A percentile compares a stretch with the other conserved stretches of the same genome.
phyloP scores from a whole-genome alignment of 2,329 filamentous ascomycete genomes.

The Phaeosphaeriaceae sp. region DNA sequence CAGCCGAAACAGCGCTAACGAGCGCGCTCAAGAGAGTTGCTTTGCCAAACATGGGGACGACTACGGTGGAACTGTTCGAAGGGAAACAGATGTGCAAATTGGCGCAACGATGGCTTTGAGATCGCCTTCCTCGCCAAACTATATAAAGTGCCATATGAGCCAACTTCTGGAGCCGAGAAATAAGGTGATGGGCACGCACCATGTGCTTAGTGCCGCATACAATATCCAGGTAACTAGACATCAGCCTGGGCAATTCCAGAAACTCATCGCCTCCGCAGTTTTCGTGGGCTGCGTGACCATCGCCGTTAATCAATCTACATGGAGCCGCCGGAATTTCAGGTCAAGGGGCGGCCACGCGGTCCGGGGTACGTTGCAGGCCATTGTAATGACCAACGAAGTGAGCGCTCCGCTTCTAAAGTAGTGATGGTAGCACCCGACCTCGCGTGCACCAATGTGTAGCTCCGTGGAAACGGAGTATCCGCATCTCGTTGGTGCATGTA shows the following conservation, averaged over 20 bases:
- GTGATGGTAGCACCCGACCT: neutral
- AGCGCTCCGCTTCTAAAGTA: neutral
- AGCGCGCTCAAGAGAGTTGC: slow-evolving; percentile 36
- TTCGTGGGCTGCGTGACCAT: slow-evolving; percentile 29
- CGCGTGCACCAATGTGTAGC: neutral
- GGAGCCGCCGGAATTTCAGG: slow-evolving; percentile 37
- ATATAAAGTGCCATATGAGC: slow-evolving; percentile 25
- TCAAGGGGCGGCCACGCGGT: slow-evolving; percentile 39
- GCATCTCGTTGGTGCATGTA: neutral
- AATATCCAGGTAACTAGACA: slow-evolving; percentile 31
- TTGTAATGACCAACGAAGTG: neutral
- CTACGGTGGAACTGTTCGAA: neutral
- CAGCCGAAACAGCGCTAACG: slow-evolving; percentile 41
- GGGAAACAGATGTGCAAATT: neutral
- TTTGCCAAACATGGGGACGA: slow-evolving; percentile 41
- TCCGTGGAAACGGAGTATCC: neutral
- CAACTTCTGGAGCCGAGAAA: slow-evolving; percentile 10
- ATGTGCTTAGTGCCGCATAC: slow-evolving; percentile 18
- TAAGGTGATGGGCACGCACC: slow-evolving; percentile 17
- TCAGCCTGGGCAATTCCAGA: slow-evolving; percentile 13
- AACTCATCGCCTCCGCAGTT: slow-evolving; percentile 9
- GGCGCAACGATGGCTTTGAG: neutral
- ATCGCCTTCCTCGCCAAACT: slow-evolving; percentile 5
- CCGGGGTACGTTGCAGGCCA: slow-evolving; percentile 29
- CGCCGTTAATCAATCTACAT: slow-evolving; percentile 44